Percentiles rank a stretch among this genome's conserved stretches.
phyloP scores from a whole-genome alignment of 2,329 filamentous ascomycete genomes.

The Fusarium staphyleae region DNA sequence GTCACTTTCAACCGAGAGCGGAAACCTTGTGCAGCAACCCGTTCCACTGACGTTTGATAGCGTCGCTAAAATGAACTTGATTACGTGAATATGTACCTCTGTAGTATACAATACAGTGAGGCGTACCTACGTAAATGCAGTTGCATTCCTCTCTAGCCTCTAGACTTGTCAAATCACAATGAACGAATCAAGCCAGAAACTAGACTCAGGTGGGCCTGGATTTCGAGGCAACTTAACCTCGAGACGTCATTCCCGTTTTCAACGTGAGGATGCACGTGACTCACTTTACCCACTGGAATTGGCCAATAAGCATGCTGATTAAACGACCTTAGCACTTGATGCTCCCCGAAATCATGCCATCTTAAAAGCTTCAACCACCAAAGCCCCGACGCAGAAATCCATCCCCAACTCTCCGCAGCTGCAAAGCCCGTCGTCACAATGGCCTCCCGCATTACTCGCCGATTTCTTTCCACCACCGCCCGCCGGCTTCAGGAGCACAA shows the following conservation, averaged over 20 bases:
- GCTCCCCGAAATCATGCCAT: conserved; percentile 46
- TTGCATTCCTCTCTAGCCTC: conserved; percentile 27
- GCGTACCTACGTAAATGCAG: too few species aligned
- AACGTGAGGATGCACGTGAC: conserved; percentile 33
- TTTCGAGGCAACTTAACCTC: conserved; percentile 5
- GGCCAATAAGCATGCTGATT: conserved; percentile 38
- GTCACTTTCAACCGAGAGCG: conserved; percentile 19
- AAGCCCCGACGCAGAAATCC: conserved; percentile 25
- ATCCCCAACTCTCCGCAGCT: conserved; percentile 26
- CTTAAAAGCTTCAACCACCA: conserved; percentile 38
- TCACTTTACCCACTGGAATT: conserved; percentile 27
- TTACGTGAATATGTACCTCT: conserved; percentile 20
- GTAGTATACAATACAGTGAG: too few species aligned
- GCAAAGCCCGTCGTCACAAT: conserved; percentile 50
- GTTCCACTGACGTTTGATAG: conserved; percentile 28
- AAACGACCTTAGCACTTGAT: conserved; percentile 30
- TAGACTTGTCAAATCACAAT: conserved; percentile 27
- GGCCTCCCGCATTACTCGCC: conserved; percentile 64
- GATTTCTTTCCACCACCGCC: conserved; percentile 61
- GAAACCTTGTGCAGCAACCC: conserved; percentile 29
- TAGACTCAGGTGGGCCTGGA: conserved; percentile 13
- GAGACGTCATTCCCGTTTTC: conserved; percentile 27
- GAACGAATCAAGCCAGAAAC: conserved; percentile 28
- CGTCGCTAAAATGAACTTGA: conserved; percentile 12
- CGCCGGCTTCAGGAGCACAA: conserved; percentile 58